These are phyloP conservation scores for Zygoascus tannicola DNA, from an alignment of 805 yeast genomes.

Conservation along the genomic window DNA sequence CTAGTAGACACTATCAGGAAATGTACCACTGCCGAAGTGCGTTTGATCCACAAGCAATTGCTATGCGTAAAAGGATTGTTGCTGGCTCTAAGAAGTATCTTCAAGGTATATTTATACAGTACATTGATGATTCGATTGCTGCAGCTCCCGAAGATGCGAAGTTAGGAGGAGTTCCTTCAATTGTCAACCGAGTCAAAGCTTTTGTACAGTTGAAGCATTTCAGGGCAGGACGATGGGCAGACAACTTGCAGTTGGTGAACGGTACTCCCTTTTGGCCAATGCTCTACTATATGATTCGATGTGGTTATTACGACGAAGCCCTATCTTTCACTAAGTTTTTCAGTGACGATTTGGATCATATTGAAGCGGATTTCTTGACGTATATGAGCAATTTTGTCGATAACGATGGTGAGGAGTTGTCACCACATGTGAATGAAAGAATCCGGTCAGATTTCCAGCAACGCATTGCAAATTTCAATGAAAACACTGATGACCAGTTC, in stretches of 20 bases:
- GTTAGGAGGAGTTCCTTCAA: slow-evolving; percentile 61
- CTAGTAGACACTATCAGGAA: not conserved
- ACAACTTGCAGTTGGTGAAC: slow-evolving; percentile 58
- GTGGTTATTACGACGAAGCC: slow-evolving; percentile 77
- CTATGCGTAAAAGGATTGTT: slow-evolving; percentile 37
- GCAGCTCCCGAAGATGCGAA: slow-evolving; percentile 39
- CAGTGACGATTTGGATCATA: slow-evolving; percentile 65
- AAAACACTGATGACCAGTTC: slow-evolving; percentile 69
- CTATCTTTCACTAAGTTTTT: slow-evolving; percentile 54
- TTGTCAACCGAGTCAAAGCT: slow-evolving; percentile 61
- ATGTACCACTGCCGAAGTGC: not conserved
- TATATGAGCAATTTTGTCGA: slow-evolving; percentile 65
- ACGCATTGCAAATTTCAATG: slow-evolving; percentile 56
- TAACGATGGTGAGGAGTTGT: slow-evolving; percentile 44
- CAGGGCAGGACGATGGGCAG: slow-evolving; percentile 39
- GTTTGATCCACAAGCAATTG: not conserved
- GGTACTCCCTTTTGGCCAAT: slow-evolving; percentile 93
- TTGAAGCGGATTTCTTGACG: slow-evolving; percentile 75
- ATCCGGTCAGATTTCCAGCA: slow-evolving; percentile 75
- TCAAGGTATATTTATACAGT: slow-evolving; percentile 68
- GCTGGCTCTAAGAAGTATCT: slow-evolving; percentile 49
- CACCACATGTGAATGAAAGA: slow-evolving; percentile 58
- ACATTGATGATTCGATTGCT: slow-evolving; percentile 57
- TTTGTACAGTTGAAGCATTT: slow-evolving; percentile 41
- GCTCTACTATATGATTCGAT: slow-evolving; percentile 71